Evolutionary conservation across 306 rosid genomes (phyloP).

Genomic region (Nissolia schottii): DNA sequence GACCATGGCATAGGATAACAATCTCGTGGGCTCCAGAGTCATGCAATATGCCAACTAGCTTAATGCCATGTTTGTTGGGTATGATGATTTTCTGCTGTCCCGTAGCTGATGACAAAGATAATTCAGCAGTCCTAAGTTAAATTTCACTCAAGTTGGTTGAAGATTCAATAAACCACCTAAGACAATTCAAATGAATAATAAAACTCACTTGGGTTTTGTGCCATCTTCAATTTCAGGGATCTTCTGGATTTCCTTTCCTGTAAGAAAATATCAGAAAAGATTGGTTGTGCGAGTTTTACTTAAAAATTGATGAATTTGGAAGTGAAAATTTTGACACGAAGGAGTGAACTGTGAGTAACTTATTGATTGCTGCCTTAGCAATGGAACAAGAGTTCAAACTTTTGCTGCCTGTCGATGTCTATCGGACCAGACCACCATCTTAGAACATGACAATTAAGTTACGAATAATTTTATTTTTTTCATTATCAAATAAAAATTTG

Average conservation of each 20-base stretch:
- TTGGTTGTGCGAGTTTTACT: background rate
- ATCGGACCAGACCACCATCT: background rate
- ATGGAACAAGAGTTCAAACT: too few species aligned
- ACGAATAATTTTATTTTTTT: background rate
- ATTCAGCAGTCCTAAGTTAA: constrained; percentile 1
- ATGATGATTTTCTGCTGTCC: constrained; percentile 43
- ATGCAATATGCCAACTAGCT: constrained; percentile 69
- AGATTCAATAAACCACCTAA: too few species aligned
- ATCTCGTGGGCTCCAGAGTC: constrained; percentile 58
- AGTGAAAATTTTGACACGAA: too few species aligned
- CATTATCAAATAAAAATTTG: too few species aligned
- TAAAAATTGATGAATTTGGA: constrained; percentile 10
- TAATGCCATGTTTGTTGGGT: constrained; percentile 55
- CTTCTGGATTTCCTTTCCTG: constrained; percentile 1
- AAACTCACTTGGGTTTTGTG: constrained; percentile 46
- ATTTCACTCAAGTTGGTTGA: background rate
- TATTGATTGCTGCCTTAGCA: too few species aligned
- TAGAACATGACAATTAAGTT: too few species aligned
- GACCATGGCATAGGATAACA: constrained; percentile 77
- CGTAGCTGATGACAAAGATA: constrained; percentile 34
- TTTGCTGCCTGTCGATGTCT: background rate
- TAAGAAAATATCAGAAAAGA: background rate
- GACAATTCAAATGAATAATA: constrained; percentile 1
- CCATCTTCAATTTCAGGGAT: constrained; percentile 42
- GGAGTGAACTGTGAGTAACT: background rate